A percentile compares a stretch with the other conserved stretches of the same genome.
phyloP scores from a whole-genome alignment of 1,139 yeast genomes.

The Geotrichum europaeum region DNA sequence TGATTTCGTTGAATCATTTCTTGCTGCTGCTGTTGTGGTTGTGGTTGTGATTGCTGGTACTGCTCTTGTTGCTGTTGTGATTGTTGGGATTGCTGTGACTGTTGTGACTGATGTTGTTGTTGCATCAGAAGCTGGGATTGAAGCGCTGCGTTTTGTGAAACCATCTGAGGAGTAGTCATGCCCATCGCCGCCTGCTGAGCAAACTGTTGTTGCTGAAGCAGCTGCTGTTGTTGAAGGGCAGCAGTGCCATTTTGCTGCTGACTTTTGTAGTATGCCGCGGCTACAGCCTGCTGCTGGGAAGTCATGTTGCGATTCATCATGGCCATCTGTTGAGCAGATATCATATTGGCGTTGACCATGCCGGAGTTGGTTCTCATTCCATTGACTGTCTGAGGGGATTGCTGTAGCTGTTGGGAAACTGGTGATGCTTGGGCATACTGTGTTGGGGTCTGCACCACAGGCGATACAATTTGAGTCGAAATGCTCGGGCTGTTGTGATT shows the following conservation, averaged over 20 bases:
- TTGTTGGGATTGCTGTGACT: slow-evolving; percentile 16
- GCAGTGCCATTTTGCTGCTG: not conserved
- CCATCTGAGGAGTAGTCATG: not conserved
- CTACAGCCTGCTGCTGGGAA: not conserved
- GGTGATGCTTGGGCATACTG: slow-evolving; percentile 1
- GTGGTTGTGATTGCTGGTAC: too few species aligned
- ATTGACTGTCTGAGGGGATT: not conserved
- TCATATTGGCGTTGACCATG: not conserved
- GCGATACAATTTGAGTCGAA: not conserved
- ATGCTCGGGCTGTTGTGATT: not conserved
- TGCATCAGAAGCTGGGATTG: slow-evolving; percentile 3
- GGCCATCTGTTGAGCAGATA: not conserved
- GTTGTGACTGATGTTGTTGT: slow-evolving; percentile 13
- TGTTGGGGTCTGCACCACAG: not conserved
- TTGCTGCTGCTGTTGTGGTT: slow-evolving; percentile 10
- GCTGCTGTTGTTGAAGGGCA: not conserved
- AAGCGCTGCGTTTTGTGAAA: not conserved
- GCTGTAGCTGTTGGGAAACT: not conserved
- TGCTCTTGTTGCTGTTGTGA: slow-evolving; percentile 16
- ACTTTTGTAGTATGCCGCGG: not conserved
- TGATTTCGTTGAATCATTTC: slow-evolving; percentile 1
- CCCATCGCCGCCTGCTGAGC: not conserved
- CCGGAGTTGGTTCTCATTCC: not conserved
- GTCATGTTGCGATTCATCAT: not conserved
- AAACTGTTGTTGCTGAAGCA: not conserved